Evolutionary conservation across 2,329 filamentous ascomycete species (phyloP).

Genomic region (Reticulascus tulasneorum): DNA sequence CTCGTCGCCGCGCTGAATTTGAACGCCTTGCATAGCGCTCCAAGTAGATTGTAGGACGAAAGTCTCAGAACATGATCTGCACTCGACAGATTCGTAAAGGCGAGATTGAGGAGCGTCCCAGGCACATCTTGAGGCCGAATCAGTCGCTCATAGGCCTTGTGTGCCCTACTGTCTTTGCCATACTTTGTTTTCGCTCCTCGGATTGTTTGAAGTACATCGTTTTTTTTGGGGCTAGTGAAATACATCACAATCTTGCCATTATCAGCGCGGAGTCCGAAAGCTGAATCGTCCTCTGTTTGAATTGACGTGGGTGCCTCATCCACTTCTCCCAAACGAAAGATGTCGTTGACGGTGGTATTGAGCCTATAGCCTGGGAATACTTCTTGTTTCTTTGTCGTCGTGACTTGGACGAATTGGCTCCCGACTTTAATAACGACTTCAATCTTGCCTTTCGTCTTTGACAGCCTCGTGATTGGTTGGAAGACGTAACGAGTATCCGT

Average conservation of each 20-base stretch:
- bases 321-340: constrained; percentile 64
- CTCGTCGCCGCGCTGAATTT: constrained; percentile 60
- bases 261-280: constrained; percentile 64
- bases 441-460: constrained; percentile 66
- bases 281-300: constrained; percentile 61
- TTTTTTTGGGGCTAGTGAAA: constrained; percentile 63
- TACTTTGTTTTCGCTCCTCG: constrained; percentile 60
- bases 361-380: constrained; percentile 59
- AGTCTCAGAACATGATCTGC: constrained; percentile 56
- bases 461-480: constrained; percentile 60
- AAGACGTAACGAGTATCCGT: constrained; percentile 64
- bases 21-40: constrained; percentile 64
- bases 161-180: constrained; percentile 56
- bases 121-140: constrained; percentile 68
- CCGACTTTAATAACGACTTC: constrained; percentile 67
- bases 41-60: constrained; percentile 64
- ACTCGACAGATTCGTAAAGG: constrained; percentile 63
- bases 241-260: constrained; percentile 70
- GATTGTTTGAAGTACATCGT: constrained; percentile 60
- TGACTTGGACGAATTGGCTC: constrained; percentile 66
- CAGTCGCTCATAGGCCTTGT: constrained; percentile 61
- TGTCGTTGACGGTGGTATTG: constrained; percentile 64
- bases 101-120: constrained; percentile 64
- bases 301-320: constrained; percentile 64
- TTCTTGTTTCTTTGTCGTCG: constrained; percentile 65